phyloP scores from a whole-genome alignment of 331 rosid species.

The Spiraea crenata region DNA sequence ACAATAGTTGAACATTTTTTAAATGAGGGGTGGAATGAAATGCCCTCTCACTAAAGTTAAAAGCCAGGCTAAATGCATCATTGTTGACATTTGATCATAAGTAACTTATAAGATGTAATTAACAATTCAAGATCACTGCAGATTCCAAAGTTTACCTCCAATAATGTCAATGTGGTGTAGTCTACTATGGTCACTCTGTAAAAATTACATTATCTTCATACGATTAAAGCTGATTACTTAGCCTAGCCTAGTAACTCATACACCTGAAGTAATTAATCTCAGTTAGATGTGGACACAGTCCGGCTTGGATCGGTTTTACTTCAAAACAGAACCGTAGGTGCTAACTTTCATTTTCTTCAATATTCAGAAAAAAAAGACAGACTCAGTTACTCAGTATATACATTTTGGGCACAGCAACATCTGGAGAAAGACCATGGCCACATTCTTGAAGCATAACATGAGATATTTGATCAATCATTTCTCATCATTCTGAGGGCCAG shows the following conservation, averaged over 20 bases:
- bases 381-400: conserved; percentile 43
- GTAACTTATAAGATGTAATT: conserved; percentile 19
- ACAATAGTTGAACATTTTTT: conserved; percentile 2
- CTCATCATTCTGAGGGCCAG: conserved; percentile 86
- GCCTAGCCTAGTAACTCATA: background rate
- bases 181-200: conserved; percentile 25
- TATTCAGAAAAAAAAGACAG: conserved; percentile 19
- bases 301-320: too few species aligned
- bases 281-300: too few species aligned
- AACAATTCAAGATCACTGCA: conserved; percentile 37
- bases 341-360: conserved; percentile 26
- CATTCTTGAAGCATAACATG: conserved; percentile 29
- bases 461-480: conserved; percentile 29
- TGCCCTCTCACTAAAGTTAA: background rate
- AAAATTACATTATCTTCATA: conserved; percentile 36
- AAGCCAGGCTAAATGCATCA: background rate
- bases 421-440: conserved; percentile 18
- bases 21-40: background rate
- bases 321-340: background rate
- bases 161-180: conserved; percentile 12
- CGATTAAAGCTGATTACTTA: conserved; percentile 15
- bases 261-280: background rate
- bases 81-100: conserved; percentile 22
- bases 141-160: conserved; percentile 31
- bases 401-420: conserved; percentile 29